Percentiles rank a stretch among this genome's conserved stretches.
These are phyloP conservation scores for Byssochlamys sp. DNA, from an alignment of 2,329 filamentous ascomycete genomes.

Conservation along the genomic window DNA sequence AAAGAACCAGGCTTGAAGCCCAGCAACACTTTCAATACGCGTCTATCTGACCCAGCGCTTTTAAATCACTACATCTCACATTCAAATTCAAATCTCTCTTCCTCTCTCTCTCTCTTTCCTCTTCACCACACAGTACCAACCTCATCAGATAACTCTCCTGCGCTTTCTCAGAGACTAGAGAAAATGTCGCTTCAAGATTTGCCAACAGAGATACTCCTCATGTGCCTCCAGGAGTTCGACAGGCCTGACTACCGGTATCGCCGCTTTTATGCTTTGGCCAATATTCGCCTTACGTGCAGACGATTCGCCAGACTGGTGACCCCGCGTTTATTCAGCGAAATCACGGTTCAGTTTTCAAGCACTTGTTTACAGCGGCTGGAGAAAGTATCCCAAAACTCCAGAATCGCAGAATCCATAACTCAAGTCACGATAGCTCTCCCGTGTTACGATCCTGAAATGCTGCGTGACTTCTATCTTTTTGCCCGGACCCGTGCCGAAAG, in stretches of 20 bases:
- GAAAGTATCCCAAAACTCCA: neutral
- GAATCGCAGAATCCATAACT: neutral
- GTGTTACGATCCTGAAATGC: neutral
- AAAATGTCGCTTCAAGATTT: neutral
- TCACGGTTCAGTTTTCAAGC: neutral
- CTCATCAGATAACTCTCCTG: neutral
- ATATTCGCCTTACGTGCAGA: neutral
- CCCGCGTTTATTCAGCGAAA: neutral
- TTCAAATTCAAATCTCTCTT: no score
- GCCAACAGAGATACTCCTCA: neutral
- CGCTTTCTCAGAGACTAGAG: neutral
- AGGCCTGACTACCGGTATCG: neutral
- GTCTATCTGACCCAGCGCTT: no score
- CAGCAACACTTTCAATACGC: no score
- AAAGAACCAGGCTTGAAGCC: no score
- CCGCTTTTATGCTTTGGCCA: neutral
- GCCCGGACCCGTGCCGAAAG: no score
- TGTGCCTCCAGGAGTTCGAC: neutral
- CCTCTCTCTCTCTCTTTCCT: neutral
- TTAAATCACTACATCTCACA: no score
- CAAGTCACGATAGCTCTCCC: neutral
- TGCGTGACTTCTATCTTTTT: neutral
- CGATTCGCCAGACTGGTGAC: neutral
- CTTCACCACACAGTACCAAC: neutral
- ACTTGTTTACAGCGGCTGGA: neutral